Conservation (phyloP, 768 basidiomycete species). For the Hemileccinum impolitum region DNA sequence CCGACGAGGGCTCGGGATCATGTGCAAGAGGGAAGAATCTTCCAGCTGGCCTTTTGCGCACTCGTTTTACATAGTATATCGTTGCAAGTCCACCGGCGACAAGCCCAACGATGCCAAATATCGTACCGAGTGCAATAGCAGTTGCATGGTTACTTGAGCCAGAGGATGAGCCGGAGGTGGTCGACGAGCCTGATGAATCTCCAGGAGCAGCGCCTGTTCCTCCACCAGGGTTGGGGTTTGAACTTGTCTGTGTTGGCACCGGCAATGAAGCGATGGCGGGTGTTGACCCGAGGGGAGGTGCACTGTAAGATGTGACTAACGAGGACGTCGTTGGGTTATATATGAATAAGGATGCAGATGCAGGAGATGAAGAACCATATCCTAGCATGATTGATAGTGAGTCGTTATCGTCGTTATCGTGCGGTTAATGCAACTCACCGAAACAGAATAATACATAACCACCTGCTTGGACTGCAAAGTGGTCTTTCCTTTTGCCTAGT, state of each 20-base stretch:
- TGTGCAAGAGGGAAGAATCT: conserved; percentile 21
- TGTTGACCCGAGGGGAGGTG: conserved; percentile 29
- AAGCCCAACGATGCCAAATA: conserved; percentile 58
- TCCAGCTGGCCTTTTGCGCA: not conserved
- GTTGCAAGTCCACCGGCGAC: conserved; percentile 39
- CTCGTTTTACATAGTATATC: conserved; percentile 45
- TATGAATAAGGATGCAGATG: conserved; percentile 51
- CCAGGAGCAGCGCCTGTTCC: conserved; percentile 8
- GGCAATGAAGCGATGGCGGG: conserved; percentile 34
- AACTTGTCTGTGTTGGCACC: conserved; percentile 31
- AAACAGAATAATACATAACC: conserved; percentile 71
- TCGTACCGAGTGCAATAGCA: conserved; percentile 59
- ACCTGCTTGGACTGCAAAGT: conserved; percentile 63
- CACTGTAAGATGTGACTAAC: conserved; percentile 42
- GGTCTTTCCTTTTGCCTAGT: conserved; percentile 67
- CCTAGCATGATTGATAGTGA: conserved; percentile 30
- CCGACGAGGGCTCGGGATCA: conserved; percentile 15
- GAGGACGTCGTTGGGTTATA: conserved; percentile 41
- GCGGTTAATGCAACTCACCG: conserved; percentile 46
- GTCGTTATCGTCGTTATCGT: not conserved
- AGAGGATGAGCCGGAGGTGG: conserved; percentile 9
- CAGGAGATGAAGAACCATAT: conserved; percentile 35
- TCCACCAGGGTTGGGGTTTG: conserved; percentile 7
- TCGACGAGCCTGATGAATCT: conserved; percentile 10
- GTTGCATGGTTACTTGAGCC: conserved; percentile 29